phyloP scores from a whole-genome alignment of 148 eudicot species.

The Rhododendron molle region DNA sequence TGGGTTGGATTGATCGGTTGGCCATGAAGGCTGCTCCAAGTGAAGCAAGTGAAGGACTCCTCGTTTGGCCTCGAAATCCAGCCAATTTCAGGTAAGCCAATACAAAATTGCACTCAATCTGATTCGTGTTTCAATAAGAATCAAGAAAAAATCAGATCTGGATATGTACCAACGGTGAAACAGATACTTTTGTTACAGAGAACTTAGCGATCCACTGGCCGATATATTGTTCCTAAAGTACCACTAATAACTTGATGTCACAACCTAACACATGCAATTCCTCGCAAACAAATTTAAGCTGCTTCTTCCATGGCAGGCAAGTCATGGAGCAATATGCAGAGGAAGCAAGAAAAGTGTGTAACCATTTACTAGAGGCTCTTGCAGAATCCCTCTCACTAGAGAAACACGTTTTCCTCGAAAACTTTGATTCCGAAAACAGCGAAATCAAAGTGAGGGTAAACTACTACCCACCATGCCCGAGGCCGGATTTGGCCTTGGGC shows the following conservation, averaged over 20 bases:
- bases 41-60: slow-evolving; percentile 12
- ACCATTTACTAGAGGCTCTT: slow-evolving; percentile 18
- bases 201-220: no score
- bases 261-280: no score
- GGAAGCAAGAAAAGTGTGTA: slow-evolving; percentile 11
- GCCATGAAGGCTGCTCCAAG: slow-evolving; percentile 22
- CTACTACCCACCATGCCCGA: slow-evolving; percentile 26
- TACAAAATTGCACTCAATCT: not conserved
- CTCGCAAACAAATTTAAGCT: not conserved
- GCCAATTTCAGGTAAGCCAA: slow-evolving; percentile 22
- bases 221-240: no score
- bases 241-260: no score
- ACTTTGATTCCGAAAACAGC: slow-evolving; percentile 17
- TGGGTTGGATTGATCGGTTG: slow-evolving; percentile 32
- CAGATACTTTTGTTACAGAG: no score
- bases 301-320: slow-evolving; percentile 8
- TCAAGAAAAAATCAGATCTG: no score
- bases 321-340: slow-evolving; percentile 20
- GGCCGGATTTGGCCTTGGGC: slow-evolving; percentile 23
- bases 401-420: slow-evolving; percentile 6
- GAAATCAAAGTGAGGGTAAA: slow-evolving; percentile 24
- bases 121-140: not conserved
- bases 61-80: slow-evolving; percentile 30
- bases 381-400: slow-evolving; percentile 18
- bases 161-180: no score